Conservation (phyloP, 2,329 filamentous ascomycete genomes). For the Coleophoma cylindrospora region DNA sequence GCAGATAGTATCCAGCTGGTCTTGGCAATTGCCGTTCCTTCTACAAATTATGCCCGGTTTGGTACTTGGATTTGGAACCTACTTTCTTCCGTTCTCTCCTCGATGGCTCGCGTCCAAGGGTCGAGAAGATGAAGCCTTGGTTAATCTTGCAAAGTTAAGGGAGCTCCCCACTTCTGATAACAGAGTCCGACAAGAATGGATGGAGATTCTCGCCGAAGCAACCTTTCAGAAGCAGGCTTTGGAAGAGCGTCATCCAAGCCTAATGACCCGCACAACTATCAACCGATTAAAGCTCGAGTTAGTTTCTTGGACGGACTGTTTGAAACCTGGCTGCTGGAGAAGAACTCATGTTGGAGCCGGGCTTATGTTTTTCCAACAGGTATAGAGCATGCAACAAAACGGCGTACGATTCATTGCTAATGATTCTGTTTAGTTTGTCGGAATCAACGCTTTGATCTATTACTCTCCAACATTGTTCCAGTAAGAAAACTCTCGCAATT, state of each 20-base stretch:
- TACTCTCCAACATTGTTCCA: conserved; percentile 56
- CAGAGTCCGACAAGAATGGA: conserved; percentile 43
- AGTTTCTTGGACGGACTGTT: conserved; percentile 42
- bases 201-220: conserved; percentile 37
- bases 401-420: too few relatives aligned
- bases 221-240: conserved; percentile 29
- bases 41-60: conserved; percentile 19
- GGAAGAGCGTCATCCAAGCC: conserved; percentile 30
- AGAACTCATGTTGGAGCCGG: conserved; percentile 43
- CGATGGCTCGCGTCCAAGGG: conserved; percentile 33
- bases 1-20: conserved; percentile 22
- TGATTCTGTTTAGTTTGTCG: conserved; percentile 32
- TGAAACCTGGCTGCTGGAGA: conserved; percentile 41
- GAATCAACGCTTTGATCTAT: conserved; percentile 54
- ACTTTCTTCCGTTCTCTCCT: conserved; percentile 40
- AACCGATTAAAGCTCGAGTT: conserved; percentile 42
- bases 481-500: conserved; percentile 10
- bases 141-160: conserved; percentile 43
- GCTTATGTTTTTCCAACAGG: conserved; percentile 52
- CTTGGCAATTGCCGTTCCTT: conserved; percentile 27
- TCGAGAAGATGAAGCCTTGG: conserved; percentile 40
- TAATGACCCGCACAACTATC: conserved; percentile 6
- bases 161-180: conserved; percentile 40
- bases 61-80: conserved; percentile 30
- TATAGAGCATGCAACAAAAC: not conserved